Evolutionary conservation across 2,329 filamentous ascomycete genomes (phyloP), one percentile per base, ranked within the genome.

Genomic region (Didymella sp.): DNA sequence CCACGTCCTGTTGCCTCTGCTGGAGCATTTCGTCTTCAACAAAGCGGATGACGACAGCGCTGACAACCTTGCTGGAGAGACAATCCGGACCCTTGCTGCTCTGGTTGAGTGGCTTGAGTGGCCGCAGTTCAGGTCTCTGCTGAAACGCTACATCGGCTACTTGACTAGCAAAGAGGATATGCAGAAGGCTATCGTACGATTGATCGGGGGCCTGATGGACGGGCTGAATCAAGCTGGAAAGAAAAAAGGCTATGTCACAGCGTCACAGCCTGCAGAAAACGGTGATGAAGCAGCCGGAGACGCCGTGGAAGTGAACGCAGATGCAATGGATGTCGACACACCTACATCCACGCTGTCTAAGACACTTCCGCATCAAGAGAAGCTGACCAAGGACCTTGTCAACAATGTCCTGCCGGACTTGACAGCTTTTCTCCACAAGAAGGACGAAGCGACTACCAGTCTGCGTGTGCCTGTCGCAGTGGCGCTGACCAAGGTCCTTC

Each of bases 1-100:
- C 56, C 89, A 94, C 17, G 90, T 97, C 70, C 91, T 98, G 71
- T 85, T 99, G 37, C 96, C 95, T 0, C 81, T 99, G 19, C 82
- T 98, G 9, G 95, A 99, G 72, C 93, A 97, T 72, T 98, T 97
- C 71, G 89, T 97, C 22, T 94, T 96, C 71, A 89, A 92, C 56
- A 87, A 89, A 58, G 86, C 85, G 4, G 90, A 92, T 44, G 92
- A 96, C 72, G 92, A 87, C 58, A 80, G 79, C 43, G 82, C 92
- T 31, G 90, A 96, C 65, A 94, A 92, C 46, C 82, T 98, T 50
- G 88, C 92, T 46, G 92, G 92, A 15, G 92, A 97, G 74, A 88
- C 94, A 5, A 89, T 92, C n/a, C 85, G 83, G 9, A 89, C 92
- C 0, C 89, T 99, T 57, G 89, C 90, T 2, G 82, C 84, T 24